A percentile compares a stretch with the other conserved stretches of the same genome.
phyloP scores from a whole-genome alignment of 2,329 filamentous ascomycete species.

The Lecanicillium sp. region DNA sequence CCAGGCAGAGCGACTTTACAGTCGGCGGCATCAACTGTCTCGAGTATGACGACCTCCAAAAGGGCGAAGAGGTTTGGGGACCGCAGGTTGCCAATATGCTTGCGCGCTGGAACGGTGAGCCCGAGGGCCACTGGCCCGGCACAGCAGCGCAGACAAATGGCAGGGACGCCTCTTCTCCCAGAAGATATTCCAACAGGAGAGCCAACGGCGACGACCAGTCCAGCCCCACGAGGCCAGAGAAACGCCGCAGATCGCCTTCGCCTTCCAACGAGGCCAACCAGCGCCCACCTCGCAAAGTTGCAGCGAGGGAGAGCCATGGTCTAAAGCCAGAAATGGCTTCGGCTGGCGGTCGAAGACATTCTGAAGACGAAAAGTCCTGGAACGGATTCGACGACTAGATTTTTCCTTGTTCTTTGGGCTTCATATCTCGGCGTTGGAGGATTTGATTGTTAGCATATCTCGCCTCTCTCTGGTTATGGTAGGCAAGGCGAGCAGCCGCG shows the following conservation, averaged over 20 bases:
- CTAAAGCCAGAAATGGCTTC: slow-evolving; percentile 9
- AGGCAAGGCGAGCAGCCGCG: no score
- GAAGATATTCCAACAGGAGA: slow-evolving; percentile 9
- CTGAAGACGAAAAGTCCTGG: slow-evolving; percentile 34
- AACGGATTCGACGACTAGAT: slow-evolving; percentile 31
- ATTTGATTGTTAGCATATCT: not conserved
- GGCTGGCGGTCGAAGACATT: slow-evolving; percentile 11
- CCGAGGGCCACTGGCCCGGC: slow-evolving; percentile 17
- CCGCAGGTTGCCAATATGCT: slow-evolving; percentile 54
- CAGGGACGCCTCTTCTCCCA: slow-evolving; percentile 9
- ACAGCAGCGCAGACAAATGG: slow-evolving; percentile 10
- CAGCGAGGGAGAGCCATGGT: slow-evolving; percentile 10
- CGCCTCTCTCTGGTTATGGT: not conserved
- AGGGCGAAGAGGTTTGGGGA: slow-evolving; percentile 75
- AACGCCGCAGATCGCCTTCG: slow-evolving; percentile 22
- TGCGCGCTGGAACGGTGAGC: slow-evolving; percentile 31
- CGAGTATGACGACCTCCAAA: slow-evolving; percentile 66
- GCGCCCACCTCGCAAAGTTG: slow-evolving; percentile 21
- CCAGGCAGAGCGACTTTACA: slow-evolving; percentile 72
- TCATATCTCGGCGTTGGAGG: not conserved
- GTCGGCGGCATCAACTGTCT: slow-evolving; percentile 63
- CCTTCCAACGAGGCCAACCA: slow-evolving; percentile 1
- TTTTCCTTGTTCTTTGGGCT: not conserved
- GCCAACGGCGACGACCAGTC: slow-evolving; percentile 6
- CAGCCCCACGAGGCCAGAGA: slow-evolving; percentile 15